Conservation (phyloP, 2,329 filamentous ascomycete species). For the Alternaria sp. region DNA sequence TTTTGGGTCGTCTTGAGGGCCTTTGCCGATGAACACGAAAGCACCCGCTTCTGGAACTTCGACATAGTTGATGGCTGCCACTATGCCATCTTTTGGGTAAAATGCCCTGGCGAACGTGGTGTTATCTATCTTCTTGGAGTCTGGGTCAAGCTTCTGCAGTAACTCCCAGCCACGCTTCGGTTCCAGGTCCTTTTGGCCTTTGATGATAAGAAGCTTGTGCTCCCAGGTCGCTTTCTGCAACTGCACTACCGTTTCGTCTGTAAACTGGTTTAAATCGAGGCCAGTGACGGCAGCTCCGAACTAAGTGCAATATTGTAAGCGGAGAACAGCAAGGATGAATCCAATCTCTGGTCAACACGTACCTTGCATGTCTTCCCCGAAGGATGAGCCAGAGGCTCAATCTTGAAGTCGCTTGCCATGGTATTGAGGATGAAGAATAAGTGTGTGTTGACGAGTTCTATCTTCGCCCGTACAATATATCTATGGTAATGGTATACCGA, state of each 20-base stretch:
- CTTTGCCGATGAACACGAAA: slow-evolving; percentile 10
- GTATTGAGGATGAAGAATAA: background rate
- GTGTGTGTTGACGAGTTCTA: background rate
- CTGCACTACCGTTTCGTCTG: slow-evolving; percentile 1
- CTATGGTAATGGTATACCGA: background rate
- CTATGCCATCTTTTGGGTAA: slow-evolving; percentile 5
- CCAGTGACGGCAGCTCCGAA: slow-evolving; percentile 8
- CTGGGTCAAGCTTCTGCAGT: slow-evolving; percentile 4
- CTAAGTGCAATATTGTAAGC: background rate
- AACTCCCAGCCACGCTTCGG: slow-evolving; percentile 7
- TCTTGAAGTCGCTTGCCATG: slow-evolving; percentile 12
- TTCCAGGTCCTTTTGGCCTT: slow-evolving; percentile 7
- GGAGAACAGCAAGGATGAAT: background rate
- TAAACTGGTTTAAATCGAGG: slow-evolving; percentile 10
- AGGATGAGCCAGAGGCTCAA: slow-evolving; percentile 10
- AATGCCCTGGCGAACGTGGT: slow-evolving; percentile 4
- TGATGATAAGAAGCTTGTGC: slow-evolving; percentile 10
- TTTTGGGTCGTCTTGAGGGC: slow-evolving; percentile 4
- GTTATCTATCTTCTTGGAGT: slow-evolving; percentile 7
- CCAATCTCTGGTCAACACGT: background rate
- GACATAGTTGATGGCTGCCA: background rate
- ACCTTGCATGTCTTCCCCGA: slow-evolving; percentile 9
- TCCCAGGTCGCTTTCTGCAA: slow-evolving; percentile 9
- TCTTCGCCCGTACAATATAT: background rate
- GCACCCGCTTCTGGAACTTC: slow-evolving; percentile 9